phyloP scores from a whole-genome alignment of 2,329 filamentous ascomycete genomes.

The Ceratocystiopsis brevicomis region DNA sequence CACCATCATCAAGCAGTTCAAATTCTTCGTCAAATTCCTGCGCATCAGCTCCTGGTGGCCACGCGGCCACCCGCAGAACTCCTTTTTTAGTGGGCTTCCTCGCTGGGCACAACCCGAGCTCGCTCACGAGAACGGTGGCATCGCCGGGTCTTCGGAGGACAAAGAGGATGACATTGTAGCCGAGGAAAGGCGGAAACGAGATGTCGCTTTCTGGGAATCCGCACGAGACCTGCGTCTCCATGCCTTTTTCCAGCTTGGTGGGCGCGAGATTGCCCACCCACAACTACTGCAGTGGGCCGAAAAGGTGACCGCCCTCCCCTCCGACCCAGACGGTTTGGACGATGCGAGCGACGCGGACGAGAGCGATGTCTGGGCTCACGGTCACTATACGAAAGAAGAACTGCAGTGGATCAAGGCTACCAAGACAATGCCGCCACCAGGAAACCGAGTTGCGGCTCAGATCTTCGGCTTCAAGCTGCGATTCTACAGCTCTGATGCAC shows the following conservation, averaged over 20 bases:
- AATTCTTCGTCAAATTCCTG: slow-evolving; percentile 87
- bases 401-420: slow-evolving; percentile 64
- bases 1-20: slow-evolving; percentile 76
- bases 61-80: slow-evolving; percentile 25
- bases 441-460: slow-evolving; percentile 84
- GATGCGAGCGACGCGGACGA: slow-evolving; percentile 19
- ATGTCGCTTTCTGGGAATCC: slow-evolving; percentile 61
- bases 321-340: slow-evolving; percentile 14
- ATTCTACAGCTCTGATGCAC: slow-evolving; percentile 71
- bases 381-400: slow-evolving; percentile 20
- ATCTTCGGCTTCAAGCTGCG: slow-evolving; percentile 91
- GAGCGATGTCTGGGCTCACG: slow-evolving; percentile 8
- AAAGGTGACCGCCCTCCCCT: slow-evolving; percentile 5
- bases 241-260: slow-evolving; percentile 80
- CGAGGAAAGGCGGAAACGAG: slow-evolving; percentile 42
- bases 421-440: slow-evolving; percentile 61
- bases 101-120: slow-evolving; percentile 66
- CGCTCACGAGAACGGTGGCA: slow-evolving; percentile 26
- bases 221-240: slow-evolving; percentile 58
- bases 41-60: slow-evolving; percentile 96
- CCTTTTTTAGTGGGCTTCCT: slow-evolving; percentile 50
- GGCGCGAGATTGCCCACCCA: slow-evolving; percentile 42
- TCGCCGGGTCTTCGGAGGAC: slow-evolving; percentile 40
- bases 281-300: slow-evolving; percentile 30
- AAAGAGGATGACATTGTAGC: slow-evolving; percentile 45